Evolutionary conservation across 495 filamentous ascomycete genomes (phyloP).

Genomic region (Penicillium egyptiacum): DNA sequence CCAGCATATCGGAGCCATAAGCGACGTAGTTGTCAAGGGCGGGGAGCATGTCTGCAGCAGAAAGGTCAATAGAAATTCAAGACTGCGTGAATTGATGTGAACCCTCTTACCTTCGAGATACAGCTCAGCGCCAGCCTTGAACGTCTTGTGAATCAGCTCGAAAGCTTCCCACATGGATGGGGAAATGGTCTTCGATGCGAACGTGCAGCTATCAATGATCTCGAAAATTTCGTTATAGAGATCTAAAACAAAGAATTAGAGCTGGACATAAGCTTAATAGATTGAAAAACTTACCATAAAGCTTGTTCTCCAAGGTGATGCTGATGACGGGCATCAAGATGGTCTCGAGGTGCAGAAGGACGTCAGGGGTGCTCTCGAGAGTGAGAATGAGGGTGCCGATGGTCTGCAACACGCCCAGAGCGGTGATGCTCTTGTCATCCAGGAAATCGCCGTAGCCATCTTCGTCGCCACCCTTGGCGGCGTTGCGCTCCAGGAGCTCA

Average conservation of each 20-base stretch:
- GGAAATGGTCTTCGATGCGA: slow-evolving; percentile 91
- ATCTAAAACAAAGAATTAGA: slow-evolving; percentile 45
- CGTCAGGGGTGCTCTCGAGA: slow-evolving; percentile 92
- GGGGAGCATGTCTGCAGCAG: slow-evolving; percentile 78
- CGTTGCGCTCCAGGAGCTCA: slow-evolving; percentile 83
- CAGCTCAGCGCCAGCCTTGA: slow-evolving; percentile 93
- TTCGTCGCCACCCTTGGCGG: slow-evolving; percentile 66
- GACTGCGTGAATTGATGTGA: not conserved
- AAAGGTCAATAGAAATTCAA: not conserved
- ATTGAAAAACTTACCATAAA: slow-evolving; percentile 60
- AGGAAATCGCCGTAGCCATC: slow-evolving; percentile 83
- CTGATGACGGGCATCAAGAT: slow-evolving; percentile 96
- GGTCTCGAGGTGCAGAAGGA: slow-evolving; percentile 88
- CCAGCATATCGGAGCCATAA: slow-evolving; percentile 76
- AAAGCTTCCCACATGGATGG: slow-evolving; percentile 98
- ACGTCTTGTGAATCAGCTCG: slow-evolving; percentile 91
- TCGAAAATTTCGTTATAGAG: slow-evolving; percentile 98
- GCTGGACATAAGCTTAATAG: not conserved
- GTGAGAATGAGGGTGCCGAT: slow-evolving; percentile 97
- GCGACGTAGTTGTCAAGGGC: slow-evolving; percentile 96
- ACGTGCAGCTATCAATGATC: slow-evolving; percentile 99
- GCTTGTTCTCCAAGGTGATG: slow-evolving; percentile 94
- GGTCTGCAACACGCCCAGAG: slow-evolving; percentile 92
- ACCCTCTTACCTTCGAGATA: slow-evolving; percentile 68
- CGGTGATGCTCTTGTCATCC: slow-evolving; percentile 98